Conservation (phyloP, 1,139 yeast genomes). For the Taiozyma sp. region DNA sequence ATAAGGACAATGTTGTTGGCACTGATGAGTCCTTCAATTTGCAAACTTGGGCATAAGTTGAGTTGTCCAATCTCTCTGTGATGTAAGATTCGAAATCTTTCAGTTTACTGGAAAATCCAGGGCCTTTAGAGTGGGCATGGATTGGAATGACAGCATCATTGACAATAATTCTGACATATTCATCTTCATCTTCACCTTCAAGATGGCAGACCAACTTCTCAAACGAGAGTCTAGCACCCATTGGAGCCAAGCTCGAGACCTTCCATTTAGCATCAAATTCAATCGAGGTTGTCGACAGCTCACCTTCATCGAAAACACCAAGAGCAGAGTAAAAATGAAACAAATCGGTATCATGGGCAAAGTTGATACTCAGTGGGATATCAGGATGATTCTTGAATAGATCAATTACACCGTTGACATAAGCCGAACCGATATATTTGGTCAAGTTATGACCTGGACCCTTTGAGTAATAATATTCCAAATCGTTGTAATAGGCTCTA, state of each 20-base stretch:
- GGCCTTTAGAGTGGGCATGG: constrained; percentile 41
- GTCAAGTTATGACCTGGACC: constrained; percentile 47
- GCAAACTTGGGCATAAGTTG: constrained; percentile 13
- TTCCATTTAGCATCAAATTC: constrained; percentile 40
- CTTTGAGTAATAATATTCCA: constrained; percentile 39
- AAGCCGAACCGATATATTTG: constrained; percentile 40
- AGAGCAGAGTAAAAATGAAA: constrained; percentile 34
- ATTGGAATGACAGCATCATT: constrained; percentile 56
- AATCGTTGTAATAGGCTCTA: constrained; percentile 39
- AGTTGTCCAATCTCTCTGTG: constrained; percentile 9
- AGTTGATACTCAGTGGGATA: constrained; percentile 10
- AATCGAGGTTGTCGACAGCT: constrained; percentile 29
- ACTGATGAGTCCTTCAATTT: constrained; percentile 5
- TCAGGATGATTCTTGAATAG: constrained; percentile 26
- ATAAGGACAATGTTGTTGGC: constrained; percentile 13
- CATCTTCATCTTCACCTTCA: constrained; percentile 5
- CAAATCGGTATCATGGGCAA: constrained; percentile 20
- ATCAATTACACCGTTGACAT: constrained; percentile 42
- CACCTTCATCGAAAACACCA: constrained; percentile 32
- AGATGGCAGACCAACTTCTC: constrained; percentile 38
- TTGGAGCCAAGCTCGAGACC: constrained; percentile 45
- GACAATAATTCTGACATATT: constrained; percentile 38
- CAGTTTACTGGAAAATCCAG: constrained; percentile 43
- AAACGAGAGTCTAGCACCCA: constrained; percentile 47
- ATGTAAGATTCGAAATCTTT: constrained; percentile 24